A percentile compares a stretch with the other conserved stretches of the same genome.
These are phyloP conservation scores for Paradendryphiella salina DNA, from an alignment of 2,329 filamentous ascomycete genomes.

Conservation along the genomic window DNA sequence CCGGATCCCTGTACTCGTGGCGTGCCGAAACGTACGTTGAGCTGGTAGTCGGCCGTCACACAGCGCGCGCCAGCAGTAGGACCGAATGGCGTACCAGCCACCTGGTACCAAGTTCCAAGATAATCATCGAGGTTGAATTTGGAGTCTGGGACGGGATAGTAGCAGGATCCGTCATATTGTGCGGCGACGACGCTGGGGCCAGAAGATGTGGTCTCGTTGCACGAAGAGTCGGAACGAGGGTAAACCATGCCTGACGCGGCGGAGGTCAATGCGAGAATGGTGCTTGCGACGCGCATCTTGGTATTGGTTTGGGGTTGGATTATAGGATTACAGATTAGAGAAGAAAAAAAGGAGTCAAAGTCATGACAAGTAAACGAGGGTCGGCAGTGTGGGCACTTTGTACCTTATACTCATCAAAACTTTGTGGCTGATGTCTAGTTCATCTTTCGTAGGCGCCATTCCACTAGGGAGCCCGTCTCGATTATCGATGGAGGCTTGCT, in stretches of 20 bases:
- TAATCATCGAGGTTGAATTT: conserved; percentile 34
- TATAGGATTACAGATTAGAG: not conserved
- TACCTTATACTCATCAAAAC: not conserved
- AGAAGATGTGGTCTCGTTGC: conserved; percentile 13
- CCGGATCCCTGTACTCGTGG: no score
- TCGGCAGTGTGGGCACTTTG: not conserved
- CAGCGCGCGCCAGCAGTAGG: conserved; percentile 32
- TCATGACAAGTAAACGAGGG: not conserved
- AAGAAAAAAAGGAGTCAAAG: not conserved
- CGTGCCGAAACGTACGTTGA: conserved; percentile 19
- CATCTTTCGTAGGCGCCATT: not conserved
- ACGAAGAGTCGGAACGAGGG: conserved; percentile 13
- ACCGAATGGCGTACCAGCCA: conserved; percentile 37
- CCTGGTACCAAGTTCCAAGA: conserved; percentile 38
- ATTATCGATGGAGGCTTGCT: no score
- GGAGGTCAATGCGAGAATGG: conserved; percentile 23
- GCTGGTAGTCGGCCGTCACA: conserved; percentile 29
- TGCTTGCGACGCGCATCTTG: conserved; percentile 26
- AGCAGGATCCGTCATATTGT: conserved; percentile 34
- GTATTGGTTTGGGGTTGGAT: not conserved
- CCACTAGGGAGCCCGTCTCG: no score
- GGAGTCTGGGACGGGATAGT: conserved; percentile 33
- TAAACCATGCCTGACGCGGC: conserved; percentile 20
- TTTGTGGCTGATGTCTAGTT: not conserved
- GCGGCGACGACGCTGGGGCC: conserved; percentile 24